Evolutionary conservation across 495 filamentous ascomycete genomes (phyloP).

Genomic region (Acidiella bohemica): DNA sequence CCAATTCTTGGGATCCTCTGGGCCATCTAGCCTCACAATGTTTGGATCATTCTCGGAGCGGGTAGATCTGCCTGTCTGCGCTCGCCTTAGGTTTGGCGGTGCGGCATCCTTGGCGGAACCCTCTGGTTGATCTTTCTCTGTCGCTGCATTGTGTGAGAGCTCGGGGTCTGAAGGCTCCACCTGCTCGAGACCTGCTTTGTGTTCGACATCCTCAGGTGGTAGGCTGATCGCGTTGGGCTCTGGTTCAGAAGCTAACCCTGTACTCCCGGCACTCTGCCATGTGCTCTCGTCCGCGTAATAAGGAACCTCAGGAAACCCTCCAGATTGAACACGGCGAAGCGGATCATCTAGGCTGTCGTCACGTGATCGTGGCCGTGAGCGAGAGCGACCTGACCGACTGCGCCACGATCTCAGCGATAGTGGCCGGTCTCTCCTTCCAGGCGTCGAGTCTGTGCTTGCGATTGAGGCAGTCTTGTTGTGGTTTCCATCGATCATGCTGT

Average conservation of each 20-base stretch:
- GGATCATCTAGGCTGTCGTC: conserved; percentile 3
- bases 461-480: conserved; percentile 37
- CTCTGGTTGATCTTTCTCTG: no score
- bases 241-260: no score
- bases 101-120: neutral
- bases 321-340: conserved; percentile 10
- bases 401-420: conserved; percentile 11
- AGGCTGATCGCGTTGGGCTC: neutral
- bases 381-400: conserved; percentile 2
- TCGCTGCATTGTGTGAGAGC: no score
- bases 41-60: conserved; percentile 9
- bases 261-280: no score
- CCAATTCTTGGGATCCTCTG: conserved; percentile 27
- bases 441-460: conserved; percentile 36
- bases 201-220: neutral
- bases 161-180: conserved; percentile 8
- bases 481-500: no score
- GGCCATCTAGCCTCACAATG: conserved; percentile 18
- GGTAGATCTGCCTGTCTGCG: no score
- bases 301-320: conserved; percentile 9
- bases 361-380: conserved; percentile 5
- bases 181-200: conserved; percentile 4
- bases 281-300: no score
- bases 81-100: no score
- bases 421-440: conserved; percentile 8